phyloP scores from a whole-genome alignment of 257 asterid genomes.

The Buddleja alternifolia region DNA sequence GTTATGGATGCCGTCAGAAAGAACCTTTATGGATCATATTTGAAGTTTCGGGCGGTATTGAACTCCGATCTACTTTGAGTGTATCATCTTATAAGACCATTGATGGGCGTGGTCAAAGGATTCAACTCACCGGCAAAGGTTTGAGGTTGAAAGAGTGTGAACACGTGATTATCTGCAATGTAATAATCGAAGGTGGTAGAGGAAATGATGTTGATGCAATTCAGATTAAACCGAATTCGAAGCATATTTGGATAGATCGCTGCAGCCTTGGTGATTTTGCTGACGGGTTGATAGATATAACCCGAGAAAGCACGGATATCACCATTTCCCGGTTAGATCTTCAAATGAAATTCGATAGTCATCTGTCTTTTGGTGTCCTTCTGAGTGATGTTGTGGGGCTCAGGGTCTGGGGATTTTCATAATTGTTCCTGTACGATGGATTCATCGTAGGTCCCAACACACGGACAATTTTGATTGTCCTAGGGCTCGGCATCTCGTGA shows the following conservation, averaged over 20 bases:
- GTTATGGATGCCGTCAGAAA: conserved; percentile 74
- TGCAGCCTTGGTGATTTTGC: conserved; percentile 89
- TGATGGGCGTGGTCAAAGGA: conserved; percentile 91
- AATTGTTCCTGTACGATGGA: too few relatives aligned
- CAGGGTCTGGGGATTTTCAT: too few relatives aligned
- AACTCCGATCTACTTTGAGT: conserved; percentile 64
- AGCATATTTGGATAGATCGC: conserved; percentile 93
- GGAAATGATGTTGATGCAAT: conserved; percentile 94
- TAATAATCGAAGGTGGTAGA: conserved; percentile 83
- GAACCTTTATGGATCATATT: conserved; percentile 90
- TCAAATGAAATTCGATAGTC: neutral
- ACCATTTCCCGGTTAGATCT: conserved; percentile 73
- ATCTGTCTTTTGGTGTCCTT: neutral
- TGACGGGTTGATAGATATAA: conserved; percentile 85
- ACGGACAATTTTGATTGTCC: too few relatives aligned
- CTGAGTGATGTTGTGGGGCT: too few relatives aligned
- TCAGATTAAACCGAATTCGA: conserved; percentile 89
- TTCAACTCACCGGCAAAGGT: conserved; percentile 85
- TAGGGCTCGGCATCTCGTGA: too few relatives aligned
- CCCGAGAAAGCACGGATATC: conserved; percentile 89
- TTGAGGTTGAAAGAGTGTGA: conserved; percentile 82
- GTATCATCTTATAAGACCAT: conserved; percentile 84
- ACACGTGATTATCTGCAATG: conserved; percentile 82
- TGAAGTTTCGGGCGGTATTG: conserved; percentile 81
- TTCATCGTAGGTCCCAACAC: too few relatives aligned